Evolutionary conservation across 805 yeast species (phyloP).

Genomic region (Lachancea nothofagi): DNA sequence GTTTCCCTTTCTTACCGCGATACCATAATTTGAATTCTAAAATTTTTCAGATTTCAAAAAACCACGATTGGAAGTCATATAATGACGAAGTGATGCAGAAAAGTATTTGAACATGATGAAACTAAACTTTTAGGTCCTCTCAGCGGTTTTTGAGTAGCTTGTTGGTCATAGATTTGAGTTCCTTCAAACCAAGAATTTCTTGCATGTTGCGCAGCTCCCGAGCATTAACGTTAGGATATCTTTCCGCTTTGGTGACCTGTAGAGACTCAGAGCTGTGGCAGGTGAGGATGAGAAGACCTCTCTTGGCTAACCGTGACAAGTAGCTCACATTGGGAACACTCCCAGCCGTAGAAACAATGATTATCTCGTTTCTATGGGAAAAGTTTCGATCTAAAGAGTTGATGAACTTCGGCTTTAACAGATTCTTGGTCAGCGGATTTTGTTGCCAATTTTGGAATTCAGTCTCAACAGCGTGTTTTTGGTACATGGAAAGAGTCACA

Average conservation of each 20-base stretch:
- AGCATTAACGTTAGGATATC: not conserved
- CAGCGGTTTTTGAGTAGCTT: not conserved
- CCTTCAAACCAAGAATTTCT: not conserved
- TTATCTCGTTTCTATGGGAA: slow-evolving; percentile 8
- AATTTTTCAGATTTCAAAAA: slow-evolving; percentile 6
- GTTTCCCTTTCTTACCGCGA: not conserved
- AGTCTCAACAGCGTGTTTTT: slow-evolving; percentile 5
- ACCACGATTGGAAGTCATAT: not conserved
- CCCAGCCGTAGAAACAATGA: slow-evolving; percentile 9
- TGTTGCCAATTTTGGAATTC: slow-evolving; percentile 5
- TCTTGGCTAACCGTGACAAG: slow-evolving; percentile 7
- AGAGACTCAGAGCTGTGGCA: not conserved
- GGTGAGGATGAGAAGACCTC: slow-evolving; percentile 2
- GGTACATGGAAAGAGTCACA: slow-evolving; percentile 29
- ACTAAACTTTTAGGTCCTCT: too few species aligned
- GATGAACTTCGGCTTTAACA: slow-evolving; percentile 1
- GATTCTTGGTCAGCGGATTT: not conserved
- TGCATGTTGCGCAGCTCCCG: not conserved
- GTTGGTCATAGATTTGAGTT: not conserved
- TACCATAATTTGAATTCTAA: not conserved
- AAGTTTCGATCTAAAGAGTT: slow-evolving; percentile 1
- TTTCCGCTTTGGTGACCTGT: not conserved
- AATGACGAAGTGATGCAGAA: not conserved
- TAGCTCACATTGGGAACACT: not conserved
- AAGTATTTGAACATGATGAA: not conserved